Conservation (phyloP, 495 filamentous ascomycete genomes). For the Terfezia boudieri region DNA sequence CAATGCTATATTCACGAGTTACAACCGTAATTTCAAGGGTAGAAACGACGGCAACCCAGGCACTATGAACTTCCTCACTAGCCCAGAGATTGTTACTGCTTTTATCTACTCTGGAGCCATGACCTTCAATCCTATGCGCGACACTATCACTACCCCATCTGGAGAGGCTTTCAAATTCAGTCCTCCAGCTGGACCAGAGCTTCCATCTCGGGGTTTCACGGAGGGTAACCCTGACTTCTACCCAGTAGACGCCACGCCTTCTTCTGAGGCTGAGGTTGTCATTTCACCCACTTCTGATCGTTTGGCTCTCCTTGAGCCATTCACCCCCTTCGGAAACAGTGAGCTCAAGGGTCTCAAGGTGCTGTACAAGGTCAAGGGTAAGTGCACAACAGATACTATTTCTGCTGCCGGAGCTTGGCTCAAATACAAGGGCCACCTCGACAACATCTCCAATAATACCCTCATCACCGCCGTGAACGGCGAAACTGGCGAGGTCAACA, state of each 20-base stretch:
- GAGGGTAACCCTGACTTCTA: slow-evolving; percentile 50
- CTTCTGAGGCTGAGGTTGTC: slow-evolving; percentile 39
- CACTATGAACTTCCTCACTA: slow-evolving; percentile 97
- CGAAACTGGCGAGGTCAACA: slow-evolving; percentile 76
- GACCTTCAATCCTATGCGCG: slow-evolving; percentile 90
- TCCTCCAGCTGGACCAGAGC: slow-evolving; percentile 53
- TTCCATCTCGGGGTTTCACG: slow-evolving; percentile 60
- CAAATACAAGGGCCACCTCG: slow-evolving; percentile 96
- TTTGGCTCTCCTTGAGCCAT: slow-evolving; percentile 77
- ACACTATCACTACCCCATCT: slow-evolving; percentile 56
- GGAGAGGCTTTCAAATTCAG: slow-evolving; percentile 70
- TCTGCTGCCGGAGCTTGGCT: slow-evolving; percentile 94
- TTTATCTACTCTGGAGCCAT: slow-evolving; percentile 82
- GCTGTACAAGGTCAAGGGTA: slow-evolving; percentile 84
- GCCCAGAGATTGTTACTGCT: slow-evolving; percentile 78
- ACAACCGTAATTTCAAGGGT: slow-evolving; percentile 95
- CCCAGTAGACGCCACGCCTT: slow-evolving; percentile 47
- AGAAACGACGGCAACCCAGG: slow-evolving; percentile 89
- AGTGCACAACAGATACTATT: slow-evolving; percentile 97
- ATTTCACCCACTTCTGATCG: slow-evolving; percentile 72
- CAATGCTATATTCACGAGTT: slow-evolving; percentile 94
- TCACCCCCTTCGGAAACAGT: slow-evolving; percentile 53
- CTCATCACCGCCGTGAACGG: slow-evolving; percentile 86
- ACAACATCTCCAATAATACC: slow-evolving; percentile 92
- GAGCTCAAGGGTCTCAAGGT: slow-evolving; percentile 57